phyloP scores from a whole-genome alignment of 257 asterid genomes.

The Jaltomata sinuosa region DNA sequence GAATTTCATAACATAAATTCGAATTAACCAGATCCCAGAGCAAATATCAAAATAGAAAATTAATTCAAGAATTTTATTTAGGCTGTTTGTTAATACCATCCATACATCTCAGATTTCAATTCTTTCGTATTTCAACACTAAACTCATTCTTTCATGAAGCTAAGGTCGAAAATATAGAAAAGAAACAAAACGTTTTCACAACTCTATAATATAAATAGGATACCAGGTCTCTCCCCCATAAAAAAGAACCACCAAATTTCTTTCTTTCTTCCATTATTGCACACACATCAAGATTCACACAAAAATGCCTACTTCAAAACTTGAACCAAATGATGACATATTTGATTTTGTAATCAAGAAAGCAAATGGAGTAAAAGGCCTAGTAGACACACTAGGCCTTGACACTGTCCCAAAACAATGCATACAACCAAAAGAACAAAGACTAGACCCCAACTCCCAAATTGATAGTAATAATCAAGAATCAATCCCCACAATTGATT shows the following conservation, averaged over 20 bases:
- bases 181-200: too few species aligned
- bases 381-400: slow-evolving; percentile 19
- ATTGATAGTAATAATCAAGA: slow-evolving; percentile 11
- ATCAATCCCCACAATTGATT: slow-evolving; percentile 38
- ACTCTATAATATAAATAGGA: too few species aligned
- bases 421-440: slow-evolving; percentile 29
- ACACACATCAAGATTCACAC: background rate
- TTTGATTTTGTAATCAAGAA: slow-evolving; percentile 27
- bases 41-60: too few species aligned
- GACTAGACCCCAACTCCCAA: slow-evolving; percentile 13
- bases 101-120: too few species aligned
- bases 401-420: slow-evolving; percentile 18
- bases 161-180: too few species aligned
- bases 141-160: too few species aligned
- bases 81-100: too few species aligned
- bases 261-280: background rate
- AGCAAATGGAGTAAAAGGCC: slow-evolving; percentile 44
- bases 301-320: background rate
- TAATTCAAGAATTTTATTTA: too few species aligned
- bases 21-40: too few species aligned
- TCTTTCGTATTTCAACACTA: too few species aligned
- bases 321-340: slow-evolving; percentile 3
- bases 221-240: too few species aligned
- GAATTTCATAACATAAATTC: too few species aligned
- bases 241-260: rapidly evolving